Base-by-base conservation (phyloP, 495 filamentous ascomycete species). In the Penicillium odoratum region DNA sequence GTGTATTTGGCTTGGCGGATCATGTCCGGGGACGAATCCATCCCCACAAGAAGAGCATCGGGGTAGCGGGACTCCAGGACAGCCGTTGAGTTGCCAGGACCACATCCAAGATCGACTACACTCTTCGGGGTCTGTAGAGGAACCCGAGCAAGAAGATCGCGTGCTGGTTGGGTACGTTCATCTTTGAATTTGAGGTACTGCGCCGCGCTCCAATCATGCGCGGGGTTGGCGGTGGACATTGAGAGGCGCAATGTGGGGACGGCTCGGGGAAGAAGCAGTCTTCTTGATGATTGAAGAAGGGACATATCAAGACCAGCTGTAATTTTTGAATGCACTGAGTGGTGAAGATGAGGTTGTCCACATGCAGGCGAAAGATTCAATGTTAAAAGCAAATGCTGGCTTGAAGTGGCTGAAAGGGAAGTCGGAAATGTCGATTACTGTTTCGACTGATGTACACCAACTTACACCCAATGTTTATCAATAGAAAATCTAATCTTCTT, bases 21-120 rank as follows among this genome's bases (percentile, higher is more conserved):
- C 83, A 85, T 85, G 55, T 77, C 77, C 0, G 70, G 70, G 0
- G 78, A 81, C 4, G 76, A 77, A 57, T 85, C 83, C n/a, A 85
- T 74, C 11, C 78, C 82, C n/a, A 64, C 64, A 40, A 84, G 59
- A 7, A 54, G 49, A 0, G 81, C 76, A 11, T 65, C 10, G 0
- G 83, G 83, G 53, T 77, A 85, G 13, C 67, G 71, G 4, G 60
- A 51, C 34, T 67, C 58, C 0, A 85, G 71, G 7, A 74, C 71
- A 1, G 63, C 57, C 25, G 83, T 85, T 0, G 76, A 81, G 64
- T 81, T 84, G 0, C 75, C 83, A 0, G 82, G 81, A 0, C 83
- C 83, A 62, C 81, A 84, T 60, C 83, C 83, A 0, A 84, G 65
- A 59, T 85, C 82, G 56, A 81, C 67, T 47, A 85, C 71, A 7